These are phyloP conservation scores for Saraca asoca DNA, from an alignment of 331 rosid species.

Conservation along the genomic window DNA sequence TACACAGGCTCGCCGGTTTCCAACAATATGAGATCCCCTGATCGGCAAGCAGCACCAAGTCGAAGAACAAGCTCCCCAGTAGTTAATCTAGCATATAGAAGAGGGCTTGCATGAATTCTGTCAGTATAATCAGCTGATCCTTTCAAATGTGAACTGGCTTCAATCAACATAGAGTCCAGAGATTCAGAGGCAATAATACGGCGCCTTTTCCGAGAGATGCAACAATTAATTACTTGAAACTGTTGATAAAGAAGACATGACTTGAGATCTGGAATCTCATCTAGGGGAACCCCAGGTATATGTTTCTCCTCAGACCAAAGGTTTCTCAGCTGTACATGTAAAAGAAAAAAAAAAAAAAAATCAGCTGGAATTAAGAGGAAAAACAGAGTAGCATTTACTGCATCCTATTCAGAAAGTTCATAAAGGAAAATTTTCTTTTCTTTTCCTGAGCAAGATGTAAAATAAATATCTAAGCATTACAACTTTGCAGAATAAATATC, in stretches of 20 bases:
- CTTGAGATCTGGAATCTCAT: conserved; percentile 87
- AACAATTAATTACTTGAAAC: conserved; percentile 90
- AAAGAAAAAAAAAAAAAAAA: conserved; percentile 30
- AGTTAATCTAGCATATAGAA: conserved; percentile 69
- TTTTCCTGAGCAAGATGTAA: conserved; percentile 23
- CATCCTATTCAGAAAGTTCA: conserved; percentile 21
- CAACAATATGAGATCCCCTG: conserved; percentile 69
- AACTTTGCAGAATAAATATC: conserved; percentile 25
- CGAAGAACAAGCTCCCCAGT: conserved; percentile 85
- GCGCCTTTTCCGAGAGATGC: conserved; percentile 84
- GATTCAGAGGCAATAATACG: conserved; percentile 67
- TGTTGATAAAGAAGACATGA: conserved; percentile 85
- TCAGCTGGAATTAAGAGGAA: conserved; percentile 24
- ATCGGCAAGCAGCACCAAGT: conserved; percentile 70
- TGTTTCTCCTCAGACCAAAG: conserved; percentile 70
- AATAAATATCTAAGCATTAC: background rate
- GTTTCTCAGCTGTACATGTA: conserved; percentile 73
- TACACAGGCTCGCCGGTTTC: conserved; percentile 97
- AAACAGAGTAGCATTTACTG: conserved; percentile 25
- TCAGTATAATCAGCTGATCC: conserved; percentile 38
- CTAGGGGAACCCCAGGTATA: conserved; percentile 72
- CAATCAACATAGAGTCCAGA: conserved; percentile 65
- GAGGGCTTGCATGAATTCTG: conserved; percentile 47
- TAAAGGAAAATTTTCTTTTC: conserved; percentile 6
- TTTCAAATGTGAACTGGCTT: conserved; percentile 53